Evolutionary conservation across 768 basidiomycete genomes (phyloP).

Genomic region (Collybia nuda): DNA sequence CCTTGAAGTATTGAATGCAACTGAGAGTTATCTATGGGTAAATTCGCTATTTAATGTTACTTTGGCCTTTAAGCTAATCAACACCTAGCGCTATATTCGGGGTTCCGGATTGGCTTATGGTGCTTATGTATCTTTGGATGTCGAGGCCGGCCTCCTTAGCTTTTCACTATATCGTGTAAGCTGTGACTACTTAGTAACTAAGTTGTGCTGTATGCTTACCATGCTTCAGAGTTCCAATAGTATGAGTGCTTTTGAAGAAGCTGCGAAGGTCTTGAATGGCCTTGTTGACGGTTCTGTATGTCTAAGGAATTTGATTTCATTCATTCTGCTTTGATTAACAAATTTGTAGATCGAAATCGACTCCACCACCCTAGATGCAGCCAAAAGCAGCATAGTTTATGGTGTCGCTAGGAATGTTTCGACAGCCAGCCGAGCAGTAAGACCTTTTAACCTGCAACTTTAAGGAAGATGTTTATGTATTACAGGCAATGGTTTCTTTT

Average conservation of each 20-base stretch:
- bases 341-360: slow-evolving; percentile 70
- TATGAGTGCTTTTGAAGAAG: slow-evolving; percentile 80
- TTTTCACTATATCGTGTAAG: slow-evolving; percentile 81
- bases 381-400: slow-evolving; percentile 91
- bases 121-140: slow-evolving; percentile 71
- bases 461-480: not conserved
- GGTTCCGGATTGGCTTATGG: slow-evolving; percentile 95
- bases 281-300: slow-evolving; percentile 81
- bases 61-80: slow-evolving; percentile 6
- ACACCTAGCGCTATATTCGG: slow-evolving; percentile 78
- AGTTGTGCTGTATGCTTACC: not conserved
- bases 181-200: slow-evolving; percentile 2
- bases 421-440: slow-evolving; percentile 84
- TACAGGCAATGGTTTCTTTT: slow-evolving; percentile 80
- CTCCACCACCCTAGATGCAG: slow-evolving; percentile 80
- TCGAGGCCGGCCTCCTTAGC: slow-evolving; percentile 73
- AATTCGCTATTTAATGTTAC: slow-evolving; percentile 5
- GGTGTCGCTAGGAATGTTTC: slow-evolving; percentile 78
- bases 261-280: slow-evolving; percentile 70
- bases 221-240: slow-evolving; percentile 70
- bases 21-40: slow-evolving; percentile 95
- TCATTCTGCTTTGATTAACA: not conserved
- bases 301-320: slow-evolving; percentile 1
- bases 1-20: slow-evolving; percentile 84
- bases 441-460: slow-evolving; percentile 16